A percentile compares a stretch with the other conserved stretches of the same genome.
Conservation (phyloP, 2,329 filamentous ascomycete species). For the Colletotrichum lupini region DNA sequence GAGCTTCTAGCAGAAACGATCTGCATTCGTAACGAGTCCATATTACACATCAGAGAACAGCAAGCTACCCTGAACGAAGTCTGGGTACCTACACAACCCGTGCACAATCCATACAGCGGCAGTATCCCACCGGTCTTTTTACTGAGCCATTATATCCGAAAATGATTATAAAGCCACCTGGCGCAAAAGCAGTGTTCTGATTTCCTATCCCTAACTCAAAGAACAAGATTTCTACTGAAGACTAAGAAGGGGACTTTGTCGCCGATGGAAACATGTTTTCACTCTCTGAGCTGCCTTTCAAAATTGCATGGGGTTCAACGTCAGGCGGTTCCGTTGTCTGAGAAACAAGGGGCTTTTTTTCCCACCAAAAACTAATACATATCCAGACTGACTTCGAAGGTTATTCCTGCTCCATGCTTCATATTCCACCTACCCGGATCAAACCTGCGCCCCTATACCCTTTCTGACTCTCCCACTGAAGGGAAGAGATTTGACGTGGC, state of each 20-base stretch:
- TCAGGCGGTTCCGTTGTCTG: background rate
- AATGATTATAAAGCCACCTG: too few relatives aligned
- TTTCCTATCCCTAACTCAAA: background rate
- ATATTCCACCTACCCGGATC: too few relatives aligned
- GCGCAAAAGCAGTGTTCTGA: too few relatives aligned
- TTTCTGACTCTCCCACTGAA: background rate
- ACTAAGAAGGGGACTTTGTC: background rate
- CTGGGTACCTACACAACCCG: background rate
- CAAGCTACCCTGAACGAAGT: background rate
- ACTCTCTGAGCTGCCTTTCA: background rate
- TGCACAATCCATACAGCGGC: background rate
- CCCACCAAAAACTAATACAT: background rate
- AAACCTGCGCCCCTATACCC: background rate
- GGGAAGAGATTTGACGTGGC: background rate
- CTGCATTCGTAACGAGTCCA: background rate
- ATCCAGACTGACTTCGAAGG: background rate
- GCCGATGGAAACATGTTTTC: background rate
- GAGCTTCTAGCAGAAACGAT: background rate
- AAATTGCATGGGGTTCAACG: background rate
- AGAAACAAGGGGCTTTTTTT: background rate
- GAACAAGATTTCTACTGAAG: too few relatives aligned
- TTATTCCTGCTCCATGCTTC: background rate
- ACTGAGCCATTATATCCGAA: too few relatives aligned
- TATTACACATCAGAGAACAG: background rate
- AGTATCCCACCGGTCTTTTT: background rate